Evolutionary conservation across 2,329 filamentous ascomycete genomes (phyloP), one percentile per base, ranked within the genome.

Genomic region (Ophiocordyceps camponoti-floridani): DNA sequence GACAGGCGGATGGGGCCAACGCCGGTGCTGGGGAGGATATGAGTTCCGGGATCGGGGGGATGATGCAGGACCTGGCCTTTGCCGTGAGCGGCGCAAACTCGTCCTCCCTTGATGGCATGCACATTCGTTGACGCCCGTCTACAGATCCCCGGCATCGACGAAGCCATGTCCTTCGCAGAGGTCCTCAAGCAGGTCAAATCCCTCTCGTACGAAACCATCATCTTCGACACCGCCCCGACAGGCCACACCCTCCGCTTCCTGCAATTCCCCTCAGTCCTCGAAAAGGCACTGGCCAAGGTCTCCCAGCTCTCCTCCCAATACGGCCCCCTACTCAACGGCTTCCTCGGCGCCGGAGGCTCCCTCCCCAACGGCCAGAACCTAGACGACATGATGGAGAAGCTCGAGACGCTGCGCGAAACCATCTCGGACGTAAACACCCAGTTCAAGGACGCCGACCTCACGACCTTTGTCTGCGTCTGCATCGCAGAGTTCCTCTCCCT

Each of bases 81-180:
- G 88, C 85, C 52, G 87, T 94, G 66, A 49, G 80, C 67, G 9
- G 27, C 10, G 10, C 4, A n/a, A 26, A 23, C 16, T 14, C n/a
- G 5, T 13, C 31, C 31, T n/a, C 31, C 11, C 31, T n/a, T 13
- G 5, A 12, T 13, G n/a, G 8, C 14, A 37, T 35, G 8, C 7
- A 6, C 14, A 6, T 35, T n/a, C 12, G 5, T 14, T 18, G 27
- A 26, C 13, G 13, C 13, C 27, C 8, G 4, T 13, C 30, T 8
- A 13, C 28, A 94, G 85, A 98, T 98, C 50, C 91, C 91, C 16
- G 91, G 91, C 66, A 94, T 98, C 50, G 91, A 98, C 61, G 91
- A 98, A 66, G 91, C 91, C 62, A 98, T 98, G 91, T 95, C 88
- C 46, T 98, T 98, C 60, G 91, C 91, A 61, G 91, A 98, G 69